phyloP scores from a whole-genome alignment of 164 flowering plant species.

The Vitis labrusca region DNA sequence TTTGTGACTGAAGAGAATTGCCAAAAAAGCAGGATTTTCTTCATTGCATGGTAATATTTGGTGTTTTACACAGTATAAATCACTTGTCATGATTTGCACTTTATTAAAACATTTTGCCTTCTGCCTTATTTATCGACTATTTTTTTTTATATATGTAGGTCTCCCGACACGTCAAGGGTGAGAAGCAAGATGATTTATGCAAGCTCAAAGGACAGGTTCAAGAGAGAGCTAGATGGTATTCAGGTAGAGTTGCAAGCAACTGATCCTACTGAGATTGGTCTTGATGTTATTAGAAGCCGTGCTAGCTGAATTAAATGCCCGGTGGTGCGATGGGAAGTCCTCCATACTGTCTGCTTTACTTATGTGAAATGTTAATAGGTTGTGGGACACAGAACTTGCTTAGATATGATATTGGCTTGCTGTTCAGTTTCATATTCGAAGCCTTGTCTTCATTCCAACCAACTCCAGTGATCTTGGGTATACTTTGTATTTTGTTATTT shows the following conservation, averaged over 20 bases:
- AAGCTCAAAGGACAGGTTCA: constrained; percentile 40
- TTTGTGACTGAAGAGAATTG: constrained; percentile 34
- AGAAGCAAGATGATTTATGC: constrained; percentile 47
- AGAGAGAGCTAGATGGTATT: constrained; percentile 38
- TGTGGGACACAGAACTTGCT: constrained; percentile 13
- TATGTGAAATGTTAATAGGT: constrained; percentile 17
- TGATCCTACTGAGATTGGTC: constrained; percentile 39
- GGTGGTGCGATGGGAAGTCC: background rate
- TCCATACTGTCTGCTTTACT: constrained; percentile 6
- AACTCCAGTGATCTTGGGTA: constrained; percentile 1
- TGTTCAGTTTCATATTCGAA: constrained; percentile 1
- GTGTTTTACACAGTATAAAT: background rate
- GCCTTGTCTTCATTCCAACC: background rate
- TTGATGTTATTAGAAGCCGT: constrained; percentile 37
- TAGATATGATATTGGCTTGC: constrained; percentile 14
- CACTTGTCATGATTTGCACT: no score
- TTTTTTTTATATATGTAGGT: constrained; percentile 16
- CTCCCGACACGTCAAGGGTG: constrained; percentile 36
- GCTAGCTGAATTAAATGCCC: constrained; percentile 16
- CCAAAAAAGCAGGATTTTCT: constrained; percentile 34
- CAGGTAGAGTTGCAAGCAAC: constrained; percentile 43
- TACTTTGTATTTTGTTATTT: constrained; percentile 13
- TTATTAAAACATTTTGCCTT: background rate
- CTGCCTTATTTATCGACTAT: background rate
- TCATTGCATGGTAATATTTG: constrained; percentile 32